Percentiles rank a stretch among this genome's conserved stretches.
These are phyloP conservation scores for Zymoseptoria brevis DNA, from an alignment of 2,329 filamentous ascomycete species.

Conservation along the genomic window DNA sequence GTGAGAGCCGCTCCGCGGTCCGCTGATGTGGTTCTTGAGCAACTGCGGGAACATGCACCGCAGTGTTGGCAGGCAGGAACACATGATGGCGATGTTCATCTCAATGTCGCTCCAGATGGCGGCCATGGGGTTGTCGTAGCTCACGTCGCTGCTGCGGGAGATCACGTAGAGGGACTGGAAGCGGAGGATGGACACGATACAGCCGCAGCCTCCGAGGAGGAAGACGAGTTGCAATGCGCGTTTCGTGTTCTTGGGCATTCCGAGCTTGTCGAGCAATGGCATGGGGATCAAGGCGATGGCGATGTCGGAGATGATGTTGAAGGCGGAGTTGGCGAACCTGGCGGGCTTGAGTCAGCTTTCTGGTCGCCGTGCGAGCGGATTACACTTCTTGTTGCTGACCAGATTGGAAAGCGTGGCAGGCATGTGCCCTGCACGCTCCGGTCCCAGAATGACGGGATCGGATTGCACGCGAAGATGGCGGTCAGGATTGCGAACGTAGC, in stretches of 20 bases:
- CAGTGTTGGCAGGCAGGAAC: conserved; percentile 32
- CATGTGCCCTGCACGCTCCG: conserved; percentile 28
- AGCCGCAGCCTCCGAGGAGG: conserved; percentile 28
- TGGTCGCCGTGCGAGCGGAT: neutral
- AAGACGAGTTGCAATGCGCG: conserved; percentile 30
- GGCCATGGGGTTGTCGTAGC: conserved; percentile 26
- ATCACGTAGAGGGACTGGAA: conserved; percentile 24
- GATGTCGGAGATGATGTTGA: conserved; percentile 33
- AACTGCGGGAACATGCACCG: conserved; percentile 31
- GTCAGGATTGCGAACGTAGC: conserved; percentile 29
- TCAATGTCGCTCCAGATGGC: conserved; percentile 32
- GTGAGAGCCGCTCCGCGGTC: neutral
- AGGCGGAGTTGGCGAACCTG: conserved; percentile 31
- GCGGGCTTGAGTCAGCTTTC: neutral
- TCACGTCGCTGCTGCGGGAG: conserved; percentile 20
- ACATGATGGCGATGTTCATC: conserved; percentile 31
- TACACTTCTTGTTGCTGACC: conserved; percentile 24
- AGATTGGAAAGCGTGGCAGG: conserved; percentile 33
- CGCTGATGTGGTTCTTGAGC: conserved; percentile 12
- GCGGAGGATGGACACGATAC: conserved; percentile 28
- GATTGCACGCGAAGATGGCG: conserved; percentile 36
- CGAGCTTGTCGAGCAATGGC: conserved; percentile 28
- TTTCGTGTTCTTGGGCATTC: conserved; percentile 27
- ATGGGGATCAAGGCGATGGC: conserved; percentile 29
- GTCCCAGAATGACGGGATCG: conserved; percentile 38